Evolutionary conservation across 345 rosid genomes (phyloP), one percentile per base, ranked within the genome.

Genomic region (Reutealis trisperma): DNA sequence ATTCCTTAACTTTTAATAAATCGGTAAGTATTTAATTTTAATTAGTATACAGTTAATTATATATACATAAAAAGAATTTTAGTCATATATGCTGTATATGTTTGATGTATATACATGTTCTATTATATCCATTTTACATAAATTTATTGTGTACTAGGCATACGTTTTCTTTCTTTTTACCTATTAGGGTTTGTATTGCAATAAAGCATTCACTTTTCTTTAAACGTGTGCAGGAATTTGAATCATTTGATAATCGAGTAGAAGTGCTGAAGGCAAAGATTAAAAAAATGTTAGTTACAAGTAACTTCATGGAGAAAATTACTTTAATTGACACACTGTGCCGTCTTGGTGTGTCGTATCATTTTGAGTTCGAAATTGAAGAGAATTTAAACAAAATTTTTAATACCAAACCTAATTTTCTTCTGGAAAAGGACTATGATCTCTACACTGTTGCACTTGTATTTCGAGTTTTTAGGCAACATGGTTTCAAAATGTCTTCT

Each of bases 401-500:
- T 5, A 41, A 21, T n/a, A 4, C 0, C 24, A 27, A 44, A 44
- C 54, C 14, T 67, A 6, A 42, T 18, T 1, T 42, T 18, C 47
- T 67, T 44, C 32, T 21, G n/a, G 71, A 67, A 44, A 67, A 44
- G 0, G 54, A 67, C 0, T 67, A 44, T 21, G 71, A 63, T 12
- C 79, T 78, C 0, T 67, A 47, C 13, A n/a, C n/a, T 22, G 47
- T 65, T 37, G 24, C 71, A 0, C 4, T 67, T 42, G 32, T 37
- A n/a, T 67, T 67, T n/a, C 54, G 71, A 21, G 54, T 67, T 21
- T 45, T 67, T 14, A 67, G 71, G 44, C 71, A 67, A n/a, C 54
- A 67, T 67, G 71, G 71, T 42, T 67, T 67, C 71, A 67, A 67
- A n/a, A 67, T 67, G 30, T 22, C 71, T 67, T 42, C 32, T 21